Evolutionary conservation across 2,329 filamentous ascomycete genomes (phyloP), one percentile per base, ranked within the genome.

Genomic region (Monosporascus sp.): DNA sequence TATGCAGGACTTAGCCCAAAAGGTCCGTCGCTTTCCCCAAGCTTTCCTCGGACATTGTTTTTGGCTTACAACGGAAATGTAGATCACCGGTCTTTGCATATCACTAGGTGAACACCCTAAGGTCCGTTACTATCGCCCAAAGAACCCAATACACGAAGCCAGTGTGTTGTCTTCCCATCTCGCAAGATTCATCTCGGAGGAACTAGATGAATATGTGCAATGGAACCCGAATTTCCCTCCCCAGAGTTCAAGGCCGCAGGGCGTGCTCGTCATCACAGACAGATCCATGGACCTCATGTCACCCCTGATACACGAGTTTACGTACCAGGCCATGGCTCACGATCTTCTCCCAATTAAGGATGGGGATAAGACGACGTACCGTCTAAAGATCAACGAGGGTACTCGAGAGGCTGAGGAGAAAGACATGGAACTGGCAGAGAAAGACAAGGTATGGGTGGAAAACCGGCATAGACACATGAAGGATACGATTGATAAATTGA

Each of bases 381-480:
- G 86, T 60, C 92, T 91, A 50, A 76, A 81, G 2, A 77, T 94
- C 58, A 94, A 96, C 59, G 84, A 91, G 62, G 89, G 88, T 9
- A 78, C 81, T 3, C 72, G 77, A 0, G 82, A 87, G 43, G 82
- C 87, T 27, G 84, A 95, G 68, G 83, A 89, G 55, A 96, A 95
- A 69, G 92, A 97, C 45, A 88, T 96, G 80, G 91, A 96, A 63
- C 87, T 99, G 48, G 80, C 80, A 35, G 94, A 99, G 60, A 88
- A 90, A 64, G 94, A 99, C 73, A 88, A 87, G 67, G 89, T 99
- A 47, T 99, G 94, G 94, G 86, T 96, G 24, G 89, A 94, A 56
- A 96, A 96, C 66, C 82, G 94, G 52, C 94, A 99, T 72, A 82
- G 85, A 50, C 94, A 99, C 72, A 99, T 99, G 94, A 96, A 96